Percentiles rank a stretch among this genome's conserved stretches.
phyloP scores from a whole-genome alignment of 2,329 filamentous ascomycete species.

The Truncatella angustata region DNA sequence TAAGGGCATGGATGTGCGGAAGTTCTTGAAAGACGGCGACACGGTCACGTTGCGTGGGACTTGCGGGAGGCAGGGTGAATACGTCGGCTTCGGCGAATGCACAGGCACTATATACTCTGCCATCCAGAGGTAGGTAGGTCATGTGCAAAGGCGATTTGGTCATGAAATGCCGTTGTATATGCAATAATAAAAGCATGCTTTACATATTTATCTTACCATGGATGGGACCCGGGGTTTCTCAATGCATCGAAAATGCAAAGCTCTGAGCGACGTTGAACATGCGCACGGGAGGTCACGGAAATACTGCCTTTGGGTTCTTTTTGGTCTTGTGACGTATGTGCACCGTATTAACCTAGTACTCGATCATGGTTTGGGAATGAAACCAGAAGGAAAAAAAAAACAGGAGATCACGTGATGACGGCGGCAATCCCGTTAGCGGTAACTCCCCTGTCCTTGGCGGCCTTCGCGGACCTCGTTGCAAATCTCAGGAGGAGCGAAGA shows the following conservation, averaged over 20 bases:
- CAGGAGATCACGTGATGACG: background rate
- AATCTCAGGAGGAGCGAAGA: too few relatives aligned
- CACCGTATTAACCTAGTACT: background rate
- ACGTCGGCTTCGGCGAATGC: slow-evolving; percentile 45
- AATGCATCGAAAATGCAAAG: too few relatives aligned
- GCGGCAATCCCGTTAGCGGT: background rate
- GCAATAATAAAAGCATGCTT: too few relatives aligned
- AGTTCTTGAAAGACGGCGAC: slow-evolving; percentile 46
- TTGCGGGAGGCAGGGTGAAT: slow-evolving; percentile 29
- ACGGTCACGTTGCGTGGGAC: slow-evolving; percentile 38
- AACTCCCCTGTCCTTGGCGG: slow-evolving; percentile 2
- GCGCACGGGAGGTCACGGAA: too few relatives aligned
- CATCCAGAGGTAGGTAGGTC: slow-evolving; percentile 1
- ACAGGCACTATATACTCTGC: slow-evolving; percentile 28
- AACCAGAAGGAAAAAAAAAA: too few relatives aligned
- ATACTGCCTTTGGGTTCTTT: too few relatives aligned
- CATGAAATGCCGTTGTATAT: too few relatives aligned
- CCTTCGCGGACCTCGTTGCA: slow-evolving; percentile 1
- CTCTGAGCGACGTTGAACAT: too few relatives aligned
- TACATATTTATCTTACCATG: too few relatives aligned
- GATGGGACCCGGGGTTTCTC: too few relatives aligned
- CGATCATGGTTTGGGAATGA: too few relatives aligned
- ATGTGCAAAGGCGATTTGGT: background rate
- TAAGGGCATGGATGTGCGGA: slow-evolving; percentile 36
- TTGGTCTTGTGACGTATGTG: background rate